Conservation (phyloP, 148 eudicot genomes). For the Polygonum maritimum region DNA sequence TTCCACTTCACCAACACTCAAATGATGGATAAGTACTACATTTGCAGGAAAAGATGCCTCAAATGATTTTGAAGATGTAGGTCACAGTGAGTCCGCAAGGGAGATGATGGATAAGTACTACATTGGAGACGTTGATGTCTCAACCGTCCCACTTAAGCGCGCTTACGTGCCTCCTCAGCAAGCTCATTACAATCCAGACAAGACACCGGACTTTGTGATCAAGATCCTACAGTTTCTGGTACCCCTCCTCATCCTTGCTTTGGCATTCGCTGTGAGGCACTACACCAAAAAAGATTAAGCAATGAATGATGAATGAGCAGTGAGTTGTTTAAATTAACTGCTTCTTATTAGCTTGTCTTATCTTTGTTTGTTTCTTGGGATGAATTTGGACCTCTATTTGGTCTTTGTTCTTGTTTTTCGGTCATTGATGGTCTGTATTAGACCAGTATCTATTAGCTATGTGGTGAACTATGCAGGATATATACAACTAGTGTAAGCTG, state of each 20-base stretch:
- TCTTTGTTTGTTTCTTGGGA: background rate
- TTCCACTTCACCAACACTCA: background rate
- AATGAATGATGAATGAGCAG: background rate
- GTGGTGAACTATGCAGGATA: background rate
- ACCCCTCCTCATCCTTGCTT: slow-evolving; percentile 18
- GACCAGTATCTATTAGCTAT: background rate
- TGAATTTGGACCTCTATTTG: background rate
- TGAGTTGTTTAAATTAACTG: background rate
- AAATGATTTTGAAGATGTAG: slow-evolving; percentile 23
- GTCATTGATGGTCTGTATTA: background rate
- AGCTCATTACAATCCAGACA: slow-evolving; percentile 10
- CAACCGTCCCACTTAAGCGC: slow-evolving; percentile 13
- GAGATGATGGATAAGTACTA: slow-evolving; percentile 43
- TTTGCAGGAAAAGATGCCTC: slow-evolving; percentile 15
- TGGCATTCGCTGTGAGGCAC: slow-evolving; percentile 18
- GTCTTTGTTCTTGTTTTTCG: background rate
- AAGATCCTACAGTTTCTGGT: slow-evolving; percentile 19
- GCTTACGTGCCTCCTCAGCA: slow-evolving; percentile 10
- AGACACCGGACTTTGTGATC: slow-evolving; percentile 15
- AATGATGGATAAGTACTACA: no score
- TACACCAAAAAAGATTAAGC: slow-evolving; percentile 15
- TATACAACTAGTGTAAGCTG: background rate
- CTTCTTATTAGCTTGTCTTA: background rate
- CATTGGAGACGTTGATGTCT: slow-evolving; percentile 37
- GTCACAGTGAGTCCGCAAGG: slow-evolving; percentile 49